Evolutionary conservation across 208 protist genomes (phyloP).

Genomic region (Leishmania amazonensis): DNA sequence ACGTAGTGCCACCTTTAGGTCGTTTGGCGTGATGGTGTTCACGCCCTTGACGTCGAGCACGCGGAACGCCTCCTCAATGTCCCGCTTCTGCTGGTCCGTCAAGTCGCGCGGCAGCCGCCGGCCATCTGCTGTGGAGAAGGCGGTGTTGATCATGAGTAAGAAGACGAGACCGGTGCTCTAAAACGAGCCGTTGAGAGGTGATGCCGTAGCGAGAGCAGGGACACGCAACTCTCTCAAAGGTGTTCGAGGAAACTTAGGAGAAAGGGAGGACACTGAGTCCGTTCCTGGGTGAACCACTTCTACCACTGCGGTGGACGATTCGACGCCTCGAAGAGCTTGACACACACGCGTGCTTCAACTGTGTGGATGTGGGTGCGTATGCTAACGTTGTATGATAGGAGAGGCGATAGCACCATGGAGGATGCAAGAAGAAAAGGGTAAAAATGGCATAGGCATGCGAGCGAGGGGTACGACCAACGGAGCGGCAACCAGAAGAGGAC

Average conservation of each 20-base stretch:
- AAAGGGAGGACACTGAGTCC: neutral
- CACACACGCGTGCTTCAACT: neutral
- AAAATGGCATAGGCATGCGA: neutral
- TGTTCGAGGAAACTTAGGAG: no score
- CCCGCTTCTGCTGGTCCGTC: conserved; percentile 84
- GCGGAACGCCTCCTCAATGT: conserved; percentile 96
- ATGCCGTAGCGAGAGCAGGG: neutral
- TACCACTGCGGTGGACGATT: neutral
- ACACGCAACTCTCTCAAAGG: neutral
- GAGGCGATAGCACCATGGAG: neutral
- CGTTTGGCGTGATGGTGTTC: conserved; percentile 92
- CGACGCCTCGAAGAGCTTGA: neutral
- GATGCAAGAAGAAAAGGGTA: neutral
- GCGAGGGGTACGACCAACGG: neutral
- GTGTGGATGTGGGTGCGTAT: neutral
- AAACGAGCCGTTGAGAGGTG: neutral
- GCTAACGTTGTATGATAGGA: neutral
- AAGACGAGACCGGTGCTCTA: neutral
- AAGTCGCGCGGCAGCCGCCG: conserved; percentile 80
- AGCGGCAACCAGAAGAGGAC: neutral
- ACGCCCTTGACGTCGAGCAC: conserved; percentile 95
- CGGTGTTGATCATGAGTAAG: conserved; percentile 46
- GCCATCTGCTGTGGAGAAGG: conserved; percentile 52
- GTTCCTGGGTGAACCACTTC: neutral
- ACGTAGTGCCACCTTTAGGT: conserved; percentile 94